Base-by-base conservation (phyloP, 208 protist genomes). In the Wallacemonas sp. region DNA sequence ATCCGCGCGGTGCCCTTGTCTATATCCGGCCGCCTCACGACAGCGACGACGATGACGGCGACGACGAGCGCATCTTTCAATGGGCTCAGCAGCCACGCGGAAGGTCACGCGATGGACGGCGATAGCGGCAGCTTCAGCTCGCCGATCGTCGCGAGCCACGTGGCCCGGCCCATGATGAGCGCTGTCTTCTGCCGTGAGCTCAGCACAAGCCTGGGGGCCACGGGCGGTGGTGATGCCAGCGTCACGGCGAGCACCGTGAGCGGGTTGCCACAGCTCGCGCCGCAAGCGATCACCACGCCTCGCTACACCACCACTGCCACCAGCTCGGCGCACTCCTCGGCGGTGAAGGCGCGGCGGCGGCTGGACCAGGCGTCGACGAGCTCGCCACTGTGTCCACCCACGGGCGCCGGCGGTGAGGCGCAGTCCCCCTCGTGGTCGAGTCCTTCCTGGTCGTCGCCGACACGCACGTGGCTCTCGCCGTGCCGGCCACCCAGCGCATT, bases 171-270 rank as follows among this genome's bases (percentile, higher is more conserved):
- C n/a, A 3, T 30, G 50, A 5, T 57, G 29, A 57, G 50, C 30
- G 24, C 50, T 4, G 50, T 57, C 30, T 57, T 57, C 19, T 57
- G 50, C n/a, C 50, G 50, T 6, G 50, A 57, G 30, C 50, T 57
- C 17, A 57, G 50, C 32, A 57, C 50, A 13, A 57, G 50, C 50
- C 30, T 57, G 5, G 50, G n/a, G n/a, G n/a, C n/a, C n/a, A n/a
- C n/a, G n/a, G n/a, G 50, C 50, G 50, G 50, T 3, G 29, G 6
- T 33, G 46, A 6, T 8, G 22, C 12, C 24, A 32, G 6, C 46
- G n/a, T n/a, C 5, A n/a, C 24, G 27, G 19, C 13, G 19, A 27
- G 24, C 46, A 54, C 19, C 24, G 8, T 46, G 10, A 19, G 41
- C 41, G 1, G 15, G 15, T 46, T 46, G 17, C 41, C 41, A 19